Conservation (phyloP, 805 yeast genomes). For the Saccharomycopsis olivae region DNA sequence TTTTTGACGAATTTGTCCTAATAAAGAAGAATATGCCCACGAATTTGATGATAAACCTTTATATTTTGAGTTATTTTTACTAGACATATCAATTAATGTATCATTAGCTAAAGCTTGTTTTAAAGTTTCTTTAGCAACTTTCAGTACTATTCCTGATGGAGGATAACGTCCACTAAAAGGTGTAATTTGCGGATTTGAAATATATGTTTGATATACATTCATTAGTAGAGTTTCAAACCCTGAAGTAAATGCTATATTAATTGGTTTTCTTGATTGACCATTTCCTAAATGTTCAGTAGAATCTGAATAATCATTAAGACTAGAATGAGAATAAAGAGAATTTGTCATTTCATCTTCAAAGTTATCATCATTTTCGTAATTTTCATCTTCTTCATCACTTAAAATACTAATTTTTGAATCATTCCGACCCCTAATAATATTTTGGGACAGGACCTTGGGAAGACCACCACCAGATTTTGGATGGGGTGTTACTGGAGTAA, state of each 20-base stretch:
- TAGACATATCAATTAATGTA: conserved; percentile 30
- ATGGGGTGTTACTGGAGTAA: too few relatives aligned
- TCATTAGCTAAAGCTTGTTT: conserved; percentile 25
- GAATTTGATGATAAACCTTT: conserved; percentile 1
- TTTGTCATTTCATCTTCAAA: conserved; percentile 6
- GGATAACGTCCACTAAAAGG: conserved; percentile 60
- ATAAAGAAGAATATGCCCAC: conserved; percentile 3
- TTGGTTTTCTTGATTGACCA: not conserved
- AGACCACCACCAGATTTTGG: too few relatives aligned
- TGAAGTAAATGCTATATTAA: conserved; percentile 7
- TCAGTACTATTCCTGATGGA: conserved; percentile 55
- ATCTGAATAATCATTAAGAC: conserved; percentile 7
- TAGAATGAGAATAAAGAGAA: conserved; percentile 14
- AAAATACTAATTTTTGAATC: conserved; percentile 11
- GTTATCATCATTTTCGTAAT: conserved; percentile 4
- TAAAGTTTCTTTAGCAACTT: conserved; percentile 47
- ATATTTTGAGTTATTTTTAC: conserved; percentile 25
- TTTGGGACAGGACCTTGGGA: too few relatives aligned
- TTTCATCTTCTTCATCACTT: conserved; percentile 13
- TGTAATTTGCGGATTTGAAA: conserved; percentile 50
- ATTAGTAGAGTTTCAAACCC: conserved; percentile 12
- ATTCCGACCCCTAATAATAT: too few relatives aligned
- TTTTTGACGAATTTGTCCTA: conserved; percentile 30
- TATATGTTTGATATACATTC: conserved; percentile 34
- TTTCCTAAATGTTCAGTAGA: not conserved